phyloP scores from a whole-genome alignment of 2,329 filamentous ascomycete genomes.

The Pseudonectria foliicola region DNA sequence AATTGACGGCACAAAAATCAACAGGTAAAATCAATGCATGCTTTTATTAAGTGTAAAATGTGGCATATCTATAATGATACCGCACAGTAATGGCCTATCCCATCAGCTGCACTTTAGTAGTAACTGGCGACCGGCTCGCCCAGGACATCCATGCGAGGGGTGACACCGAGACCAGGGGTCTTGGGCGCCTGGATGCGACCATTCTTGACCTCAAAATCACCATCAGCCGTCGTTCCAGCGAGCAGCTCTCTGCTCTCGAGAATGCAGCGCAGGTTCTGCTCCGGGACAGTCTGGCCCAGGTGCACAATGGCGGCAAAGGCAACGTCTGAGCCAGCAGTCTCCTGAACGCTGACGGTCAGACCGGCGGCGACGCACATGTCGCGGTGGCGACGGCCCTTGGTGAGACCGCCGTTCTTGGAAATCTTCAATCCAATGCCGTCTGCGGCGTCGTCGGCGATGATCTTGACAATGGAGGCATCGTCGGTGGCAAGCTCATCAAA shows the following conservation, averaged over 20 bases:
- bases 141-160: slow-evolving; percentile 10
- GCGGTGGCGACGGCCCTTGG: slow-evolving; percentile 8
- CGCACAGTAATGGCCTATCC: too few species aligned
- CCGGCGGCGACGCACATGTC: slow-evolving; percentile 13
- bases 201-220: slow-evolving; percentile 9
- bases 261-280: slow-evolving; percentile 10
- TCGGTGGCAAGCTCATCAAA: slow-evolving; percentile 11
- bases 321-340: slow-evolving; percentile 10
- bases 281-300: slow-evolving; percentile 11
- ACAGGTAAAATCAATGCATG: too few species aligned
- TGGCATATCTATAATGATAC: too few species aligned
- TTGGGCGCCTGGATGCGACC: slow-evolving; percentile 8
- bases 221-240: slow-evolving; percentile 10
- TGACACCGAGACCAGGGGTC: slow-evolving; percentile 9
- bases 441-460: slow-evolving; percentile 11
- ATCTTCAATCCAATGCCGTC: slow-evolving; percentile 14
- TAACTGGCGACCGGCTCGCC: slow-evolving; percentile 12
- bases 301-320: slow-evolving; percentile 13
- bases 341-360: slow-evolving; percentile 13
- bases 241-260: slow-evolving; percentile 13
- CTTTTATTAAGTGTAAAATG: too few species aligned
- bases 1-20: too few species aligned
- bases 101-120: too few species aligned
- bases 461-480: slow-evolving; percentile 9
- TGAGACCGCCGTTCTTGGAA: slow-evolving; percentile 14